A percentile compares a stretch with the other conserved stretches of the same genome.
Evolutionary conservation across 345 rosid genomes (phyloP).

Genomic region (Bruguiera gymnorhiza): DNA sequence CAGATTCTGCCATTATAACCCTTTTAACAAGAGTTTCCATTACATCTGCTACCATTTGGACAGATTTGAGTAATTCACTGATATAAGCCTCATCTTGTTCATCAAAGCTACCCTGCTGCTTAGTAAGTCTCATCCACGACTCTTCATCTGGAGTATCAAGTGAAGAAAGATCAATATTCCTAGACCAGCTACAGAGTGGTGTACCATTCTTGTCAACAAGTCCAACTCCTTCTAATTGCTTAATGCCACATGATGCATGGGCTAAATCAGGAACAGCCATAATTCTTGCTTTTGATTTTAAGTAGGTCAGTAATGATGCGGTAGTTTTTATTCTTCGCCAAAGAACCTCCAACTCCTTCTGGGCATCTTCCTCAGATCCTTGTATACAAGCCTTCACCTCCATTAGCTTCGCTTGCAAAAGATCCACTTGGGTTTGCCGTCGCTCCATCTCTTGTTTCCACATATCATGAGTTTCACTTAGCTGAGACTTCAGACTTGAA

Average conservation of each 20-base stretch:
- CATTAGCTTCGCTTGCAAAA: conserved; percentile 57
- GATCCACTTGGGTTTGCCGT: conserved; percentile 53
- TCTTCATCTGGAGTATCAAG: conserved; percentile 47
- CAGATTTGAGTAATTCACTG: conserved; percentile 57
- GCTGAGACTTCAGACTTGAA: conserved; percentile 37
- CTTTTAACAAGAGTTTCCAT: conserved; percentile 78
- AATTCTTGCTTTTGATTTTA: conserved; percentile 69
- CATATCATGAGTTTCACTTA: conserved; percentile 38
- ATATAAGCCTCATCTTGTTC: conserved; percentile 51
- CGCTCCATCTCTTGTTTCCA: conserved; percentile 57
- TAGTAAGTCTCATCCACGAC: conserved; percentile 39
- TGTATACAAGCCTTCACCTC: conserved; percentile 56
- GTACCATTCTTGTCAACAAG: conserved; percentile 51
- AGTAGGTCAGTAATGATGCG: conserved; percentile 48
- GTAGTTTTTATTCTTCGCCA: conserved; percentile 59
- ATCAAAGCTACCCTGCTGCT: conserved; percentile 43
- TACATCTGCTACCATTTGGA: conserved; percentile 60
- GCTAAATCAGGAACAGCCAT: conserved; percentile 65
- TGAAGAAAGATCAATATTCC: conserved; percentile 43
- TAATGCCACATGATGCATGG: conserved; percentile 50
- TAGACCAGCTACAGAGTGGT: conserved; percentile 49
- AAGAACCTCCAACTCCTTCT: conserved; percentile 61
- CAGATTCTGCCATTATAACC: conserved; percentile 71
- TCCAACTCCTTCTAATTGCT: conserved; percentile 49
- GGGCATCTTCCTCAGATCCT: conserved; percentile 61